Base-by-base conservation (phyloP, 306 rosid genomes). In the Hippophae gyantsensis region DNA sequence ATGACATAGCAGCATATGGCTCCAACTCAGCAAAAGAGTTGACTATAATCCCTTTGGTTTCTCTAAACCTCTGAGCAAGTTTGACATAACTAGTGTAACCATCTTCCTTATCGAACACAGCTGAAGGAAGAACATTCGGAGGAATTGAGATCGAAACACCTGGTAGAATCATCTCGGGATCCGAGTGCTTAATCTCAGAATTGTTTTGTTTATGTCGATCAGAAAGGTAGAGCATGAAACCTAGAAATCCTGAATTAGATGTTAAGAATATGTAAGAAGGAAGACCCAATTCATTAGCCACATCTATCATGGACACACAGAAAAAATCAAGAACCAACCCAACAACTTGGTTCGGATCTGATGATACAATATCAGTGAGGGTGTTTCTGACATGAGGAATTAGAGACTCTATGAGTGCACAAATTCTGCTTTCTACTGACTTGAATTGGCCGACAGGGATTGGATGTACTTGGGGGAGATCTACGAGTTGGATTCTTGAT, bases 311-410 rank as follows among this genome's bases (percentile, higher is more conserved):
- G 26, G 73, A 43, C 62, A 68, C 26, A n/a, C 75, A 80, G 42
- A 84, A 75, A 53, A 83, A 66, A 75, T 83, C 84, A 44, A 83
- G 62, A 43, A 84, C 69, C 71, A 86, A 64, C 6, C 64, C 80
- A 12, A 64, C 64, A 60, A 74, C 60, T 1, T 48, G 60, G 26
- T 46, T 48, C 48, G 82, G 67, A 51, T 43, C 59, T 11, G 69
- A 18, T 10, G 65, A 67, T 3, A 79, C 25, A 32, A 81, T 50
- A 13, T 55, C 9, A 7, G 63, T 66, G 54, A 55, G 38, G 7
- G 54, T 43, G 6, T 64, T 48, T 60, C 50, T 69, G 54, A 75
- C 76, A 13, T 65, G 64, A 50, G 72, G 72, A 2, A 65, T 47
- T 25, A 61, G 56, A 8, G 51, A 52, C 46, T 80, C 70, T 40